Percentiles rank a stretch among this genome's conserved stretches.
phyloP scores from a whole-genome alignment of 495 filamentous ascomycete species.

The Trichocladium uniseriatum region DNA sequence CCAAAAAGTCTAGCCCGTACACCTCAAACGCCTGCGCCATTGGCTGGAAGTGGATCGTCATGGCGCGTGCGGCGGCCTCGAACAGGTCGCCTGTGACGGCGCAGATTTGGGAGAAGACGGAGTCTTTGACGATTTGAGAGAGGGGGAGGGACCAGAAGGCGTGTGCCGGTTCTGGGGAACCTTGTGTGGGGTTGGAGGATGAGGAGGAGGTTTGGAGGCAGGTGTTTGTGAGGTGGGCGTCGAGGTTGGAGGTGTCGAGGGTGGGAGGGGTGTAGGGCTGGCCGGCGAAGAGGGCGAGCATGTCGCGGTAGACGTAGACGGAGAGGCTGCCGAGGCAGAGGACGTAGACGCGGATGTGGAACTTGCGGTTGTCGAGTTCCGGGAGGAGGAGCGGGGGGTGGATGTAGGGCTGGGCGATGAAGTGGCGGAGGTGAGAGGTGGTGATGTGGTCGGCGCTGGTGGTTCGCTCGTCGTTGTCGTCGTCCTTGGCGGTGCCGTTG shows the following conservation, averaged over 20 bases:
- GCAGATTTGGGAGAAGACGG: slow-evolving; percentile 64
- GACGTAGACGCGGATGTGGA: slow-evolving; percentile 90
- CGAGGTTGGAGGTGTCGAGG: slow-evolving; percentile 45
- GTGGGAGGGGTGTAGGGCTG: slow-evolving; percentile 48
- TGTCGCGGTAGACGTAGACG: slow-evolving; percentile 78
- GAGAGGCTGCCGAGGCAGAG: slow-evolving; percentile 65
- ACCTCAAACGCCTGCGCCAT: slow-evolving; percentile 82
- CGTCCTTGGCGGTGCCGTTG: neutral
- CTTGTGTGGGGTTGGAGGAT: neutral
- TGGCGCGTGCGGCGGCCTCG: slow-evolving; percentile 69
- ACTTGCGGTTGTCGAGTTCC: slow-evolving; percentile 59
- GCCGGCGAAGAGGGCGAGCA: slow-evolving; percentile 87
- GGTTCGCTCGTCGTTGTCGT: slow-evolving; percentile 2
- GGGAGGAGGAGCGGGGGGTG: slow-evolving; percentile 74
- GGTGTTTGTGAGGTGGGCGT: slow-evolving; percentile 86
- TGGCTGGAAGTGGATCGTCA: slow-evolving; percentile 87
- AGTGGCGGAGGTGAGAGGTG: slow-evolving; percentile 88
- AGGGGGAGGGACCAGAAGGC: slow-evolving; percentile 60
- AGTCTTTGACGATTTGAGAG: slow-evolving; percentile 17
- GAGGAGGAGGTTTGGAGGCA: slow-evolving; percentile 60
- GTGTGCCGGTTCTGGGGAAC: slow-evolving; percentile 41
- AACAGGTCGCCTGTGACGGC: slow-evolving; percentile 64
- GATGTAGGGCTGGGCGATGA: slow-evolving; percentile 93
- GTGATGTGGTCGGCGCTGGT: slow-evolving; percentile 45
- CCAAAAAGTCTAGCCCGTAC: slow-evolving; percentile 84